phyloP scores from a whole-genome alignment of 1,139 yeast species.

The Casaregolazyma suthepensis region DNA sequence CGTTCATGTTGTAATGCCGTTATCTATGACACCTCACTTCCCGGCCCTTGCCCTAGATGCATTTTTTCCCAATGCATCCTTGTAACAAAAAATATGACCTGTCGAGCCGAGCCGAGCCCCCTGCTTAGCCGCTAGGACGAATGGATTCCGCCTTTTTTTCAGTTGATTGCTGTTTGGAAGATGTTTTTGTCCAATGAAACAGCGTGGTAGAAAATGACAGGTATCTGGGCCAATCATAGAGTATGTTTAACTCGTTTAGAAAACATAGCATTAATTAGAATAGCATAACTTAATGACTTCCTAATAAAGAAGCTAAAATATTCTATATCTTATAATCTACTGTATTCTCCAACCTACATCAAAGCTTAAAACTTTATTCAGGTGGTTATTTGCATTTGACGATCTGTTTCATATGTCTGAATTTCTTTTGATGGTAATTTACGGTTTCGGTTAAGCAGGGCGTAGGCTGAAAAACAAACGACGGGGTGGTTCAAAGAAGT shows the following conservation, averaged over 20 bases:
- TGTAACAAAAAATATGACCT: not conserved
- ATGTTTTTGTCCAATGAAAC: too few relatives aligned
- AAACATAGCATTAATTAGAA: too few relatives aligned
- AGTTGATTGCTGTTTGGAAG: too few relatives aligned
- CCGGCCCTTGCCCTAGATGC: not conserved
- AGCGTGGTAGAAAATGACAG: too few relatives aligned
- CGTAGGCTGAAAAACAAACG: not conserved
- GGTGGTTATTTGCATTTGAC: not conserved
- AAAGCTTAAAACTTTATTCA: not conserved
- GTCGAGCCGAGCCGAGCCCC: too few relatives aligned
- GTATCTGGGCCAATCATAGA: too few relatives aligned
- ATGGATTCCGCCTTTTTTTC: too few relatives aligned
- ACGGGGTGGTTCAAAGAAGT: too few relatives aligned
- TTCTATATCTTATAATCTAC: not conserved
- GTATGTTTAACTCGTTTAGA: not conserved
- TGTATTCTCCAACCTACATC: not conserved
- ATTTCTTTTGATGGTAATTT: not conserved
- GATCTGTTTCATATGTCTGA: not conserved
- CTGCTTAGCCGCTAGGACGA: too few relatives aligned
- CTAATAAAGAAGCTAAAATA: too few relatives aligned
- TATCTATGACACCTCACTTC: not conserved
- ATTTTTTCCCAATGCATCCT: not conserved
- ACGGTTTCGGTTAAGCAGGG: not conserved
- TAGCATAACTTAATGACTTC: too few relatives aligned
- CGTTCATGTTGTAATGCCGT: not conserved